phyloP scores from a whole-genome alignment of 345 rosid genomes.

The Turritis glabra region DNA sequence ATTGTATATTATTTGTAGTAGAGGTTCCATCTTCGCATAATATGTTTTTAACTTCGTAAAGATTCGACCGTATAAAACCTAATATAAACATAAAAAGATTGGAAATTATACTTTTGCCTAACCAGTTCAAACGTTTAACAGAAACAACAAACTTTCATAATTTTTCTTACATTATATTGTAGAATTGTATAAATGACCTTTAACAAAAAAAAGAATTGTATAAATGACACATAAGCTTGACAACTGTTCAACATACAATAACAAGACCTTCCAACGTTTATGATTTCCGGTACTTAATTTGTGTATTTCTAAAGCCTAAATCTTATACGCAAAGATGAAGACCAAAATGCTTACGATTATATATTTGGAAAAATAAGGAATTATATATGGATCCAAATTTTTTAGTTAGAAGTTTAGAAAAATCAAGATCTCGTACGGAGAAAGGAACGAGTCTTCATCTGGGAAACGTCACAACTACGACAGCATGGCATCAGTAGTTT shows the following conservation, averaged over 20 bases:
- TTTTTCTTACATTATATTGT: neutral
- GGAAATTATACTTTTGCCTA: neutral
- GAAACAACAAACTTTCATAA: neutral
- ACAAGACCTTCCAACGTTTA: neutral
- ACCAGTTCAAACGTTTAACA: constrained; percentile 1
- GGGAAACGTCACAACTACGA: neutral
- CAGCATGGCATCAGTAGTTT: neutral
- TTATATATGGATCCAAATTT: neutral
- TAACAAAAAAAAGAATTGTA: no score
- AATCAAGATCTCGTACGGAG: neutral
- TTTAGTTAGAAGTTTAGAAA: neutral
- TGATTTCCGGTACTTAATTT: neutral
- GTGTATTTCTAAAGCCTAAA: neutral
- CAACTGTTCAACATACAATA: neutral
- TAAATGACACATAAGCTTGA: neutral
- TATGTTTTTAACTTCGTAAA: neutral
- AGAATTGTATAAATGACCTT: neutral
- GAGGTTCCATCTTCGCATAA: neutral
- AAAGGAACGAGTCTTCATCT: neutral
- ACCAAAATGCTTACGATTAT: no score
- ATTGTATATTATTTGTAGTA: neutral
- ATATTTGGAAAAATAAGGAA: neutral
- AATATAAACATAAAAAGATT: neutral
- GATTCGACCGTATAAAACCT: neutral
- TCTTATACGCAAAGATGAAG: no score